Base-by-base conservation (phyloP, 305 asterid species). In the Rubia balearica region DNA sequence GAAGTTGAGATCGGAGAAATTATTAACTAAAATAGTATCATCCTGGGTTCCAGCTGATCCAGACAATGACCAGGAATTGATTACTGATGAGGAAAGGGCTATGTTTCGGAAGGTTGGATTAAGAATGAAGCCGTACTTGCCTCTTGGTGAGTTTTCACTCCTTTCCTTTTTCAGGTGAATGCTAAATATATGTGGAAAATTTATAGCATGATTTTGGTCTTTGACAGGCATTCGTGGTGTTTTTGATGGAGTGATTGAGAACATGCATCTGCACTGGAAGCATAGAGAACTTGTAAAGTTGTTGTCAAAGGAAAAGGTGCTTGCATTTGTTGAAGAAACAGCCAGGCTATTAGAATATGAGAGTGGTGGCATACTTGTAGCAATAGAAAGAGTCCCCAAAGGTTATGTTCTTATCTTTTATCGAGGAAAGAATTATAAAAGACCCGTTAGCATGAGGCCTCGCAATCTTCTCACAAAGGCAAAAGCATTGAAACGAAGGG, bases 201-300 rank as follows among this genome's bases (percentile, higher is more conserved):
- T 79, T 59, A 71, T 76, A 72, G 40, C 73, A 71, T 61, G 30
- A 68, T 78, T 79, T 72, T 75, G 59, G 71, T 60, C 68, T 79
- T 65, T 78, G 63, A 65, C 81, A 91, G 98, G 98, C 22, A 89
- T 94, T 79, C 96, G 97, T 61, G 98, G 99, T 16, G 90, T 94
- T 70, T 91, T 94, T 83, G 99, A 94, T 79, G 99, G 99, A 79
- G 98, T 91, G 77, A 88, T 94, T 74, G 99, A 91, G 85, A 94
- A 94, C 85, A 94, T 94, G 99, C 98, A 94, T 83, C 88, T 94
- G 55, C 99, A 94, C 60, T 91, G 99, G 99, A 94, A 94, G 81
- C 97, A 91, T 74, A 89, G 99, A 80, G 99, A 94, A 79, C 91
- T 94, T 30, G 99, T 94, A 40, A 94, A 94, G 84, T 80, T 94